Evolutionary conservation across 176 grass and related monocot genomes (phyloP).

Genomic region (Zoysia japonica): DNA sequence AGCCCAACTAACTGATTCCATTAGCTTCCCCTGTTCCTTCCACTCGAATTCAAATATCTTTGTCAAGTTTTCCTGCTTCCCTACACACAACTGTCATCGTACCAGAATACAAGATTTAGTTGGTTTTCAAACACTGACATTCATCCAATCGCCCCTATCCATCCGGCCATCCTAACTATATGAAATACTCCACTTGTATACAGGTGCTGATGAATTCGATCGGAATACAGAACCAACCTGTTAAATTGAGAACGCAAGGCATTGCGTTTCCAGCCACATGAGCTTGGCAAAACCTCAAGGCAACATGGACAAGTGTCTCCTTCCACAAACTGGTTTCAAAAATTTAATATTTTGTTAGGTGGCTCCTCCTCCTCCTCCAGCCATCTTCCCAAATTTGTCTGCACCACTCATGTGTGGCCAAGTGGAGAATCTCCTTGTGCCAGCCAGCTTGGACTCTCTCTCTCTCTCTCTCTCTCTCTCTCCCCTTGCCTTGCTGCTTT

Average conservation of each 20-base stretch:
- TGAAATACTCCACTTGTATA: not conserved
- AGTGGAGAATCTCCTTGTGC: slow-evolving; percentile 35
- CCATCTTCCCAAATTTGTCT: slow-evolving; percentile 7
- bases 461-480: slow-evolving; percentile 3
- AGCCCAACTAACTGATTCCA: slow-evolving; percentile 14
- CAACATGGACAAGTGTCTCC: slow-evolving; percentile 31
- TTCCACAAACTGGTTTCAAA: not conserved
- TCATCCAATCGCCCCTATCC: not conserved
- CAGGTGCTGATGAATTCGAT: not conserved
- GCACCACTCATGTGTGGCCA: slow-evolving; percentile 32
- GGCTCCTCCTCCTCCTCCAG: not conserved
- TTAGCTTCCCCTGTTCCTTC: not conserved
- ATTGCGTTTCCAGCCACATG: slow-evolving; percentile 24
- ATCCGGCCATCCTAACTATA: slow-evolving; percentile 10
- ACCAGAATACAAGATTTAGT: not conserved
- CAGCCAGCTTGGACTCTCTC: slow-evolving; percentile 42
- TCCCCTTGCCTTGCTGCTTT: slow-evolving; percentile 33
- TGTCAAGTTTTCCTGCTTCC: not conserved
- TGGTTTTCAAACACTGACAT: slow-evolving; percentile 23
- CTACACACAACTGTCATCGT: not conserved
- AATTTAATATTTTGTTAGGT: not conserved
- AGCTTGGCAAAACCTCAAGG: slow-evolving; percentile 32
- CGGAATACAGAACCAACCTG: not conserved
- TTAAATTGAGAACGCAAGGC: slow-evolving; percentile 8
- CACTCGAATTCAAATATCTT: not conserved